A percentile compares a stretch with the other conserved stretches of the same genome.
These are phyloP conservation scores for Aspergillus vadensis DNA, from an alignment of 2,329 filamentous ascomycete species.

Conservation along the genomic window DNA sequence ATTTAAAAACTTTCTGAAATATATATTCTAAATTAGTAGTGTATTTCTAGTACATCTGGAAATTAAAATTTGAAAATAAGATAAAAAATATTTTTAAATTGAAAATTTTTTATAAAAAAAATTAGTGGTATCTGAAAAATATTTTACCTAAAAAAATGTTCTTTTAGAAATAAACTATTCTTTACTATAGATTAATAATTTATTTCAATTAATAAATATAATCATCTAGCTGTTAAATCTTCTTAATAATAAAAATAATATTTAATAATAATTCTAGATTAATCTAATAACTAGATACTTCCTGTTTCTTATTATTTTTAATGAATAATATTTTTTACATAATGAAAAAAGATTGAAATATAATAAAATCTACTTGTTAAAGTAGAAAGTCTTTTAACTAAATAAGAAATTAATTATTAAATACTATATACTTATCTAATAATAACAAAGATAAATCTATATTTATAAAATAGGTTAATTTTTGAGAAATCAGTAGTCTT, in stretches of 20 bases:
- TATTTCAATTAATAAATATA: not conserved
- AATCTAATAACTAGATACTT: too few relatives aligned
- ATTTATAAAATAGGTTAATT: too few relatives aligned
- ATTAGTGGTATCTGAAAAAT: not conserved
- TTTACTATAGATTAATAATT: not conserved
- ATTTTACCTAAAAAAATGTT: not conserved
- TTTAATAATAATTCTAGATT: too few relatives aligned
- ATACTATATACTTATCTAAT: too few relatives aligned
- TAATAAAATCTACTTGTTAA: not conserved
- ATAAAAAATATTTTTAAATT: too few relatives aligned
- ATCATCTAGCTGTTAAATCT: not conserved
- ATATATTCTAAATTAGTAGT: not conserved
- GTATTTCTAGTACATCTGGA: too few relatives aligned
- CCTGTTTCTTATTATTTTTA: not conserved
- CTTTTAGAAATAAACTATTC: not conserved
- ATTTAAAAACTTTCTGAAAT: not conserved
- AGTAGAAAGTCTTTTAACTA: not conserved
- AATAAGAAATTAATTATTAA: not conserved
- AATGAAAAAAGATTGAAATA: not conserved
- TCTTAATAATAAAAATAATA: too few relatives aligned
- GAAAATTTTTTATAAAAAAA: too few relatives aligned
- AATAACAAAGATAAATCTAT: too few relatives aligned
- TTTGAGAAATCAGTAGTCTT: too few relatives aligned
- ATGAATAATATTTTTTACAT: not conserved
- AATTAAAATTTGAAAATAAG: too few relatives aligned